phyloP scores from a whole-genome alignment of 1,284 basidiomycete genomes.

The Sporisorium sorghi region DNA sequence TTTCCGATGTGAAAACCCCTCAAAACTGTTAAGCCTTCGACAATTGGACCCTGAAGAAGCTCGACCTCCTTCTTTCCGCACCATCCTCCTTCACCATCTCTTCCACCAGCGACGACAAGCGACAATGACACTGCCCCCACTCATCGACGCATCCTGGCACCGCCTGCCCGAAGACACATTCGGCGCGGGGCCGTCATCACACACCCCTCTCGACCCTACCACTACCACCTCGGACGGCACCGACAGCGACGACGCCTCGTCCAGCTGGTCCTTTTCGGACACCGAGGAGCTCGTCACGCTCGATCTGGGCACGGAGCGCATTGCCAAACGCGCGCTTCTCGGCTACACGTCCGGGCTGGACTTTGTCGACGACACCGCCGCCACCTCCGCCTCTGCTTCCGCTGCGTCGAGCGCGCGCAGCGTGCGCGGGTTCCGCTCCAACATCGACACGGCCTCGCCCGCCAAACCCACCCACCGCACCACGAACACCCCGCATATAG shows the following conservation, averaged over 20 bases:
- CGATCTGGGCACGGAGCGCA: constrained; percentile 33
- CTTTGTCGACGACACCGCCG: not conserved
- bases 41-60: constrained; percentile 4
- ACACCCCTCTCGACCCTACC: constrained; percentile 21
- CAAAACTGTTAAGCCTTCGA: constrained; percentile 7
- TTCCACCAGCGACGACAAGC: not conserved
- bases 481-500: constrained; percentile 12
- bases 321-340: constrained; percentile 30
- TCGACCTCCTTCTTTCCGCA: not conserved
- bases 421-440: constrained; percentile 5
- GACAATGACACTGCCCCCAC: constrained; percentile 11
- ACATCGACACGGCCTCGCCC: not conserved
- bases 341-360: constrained; percentile 24
- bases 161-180: constrained; percentile 29
- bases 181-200: constrained; percentile 1
- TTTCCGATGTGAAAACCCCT: no score
- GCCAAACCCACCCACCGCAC: not conserved
- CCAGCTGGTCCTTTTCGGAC: constrained; percentile 42
- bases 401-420: constrained; percentile 9
- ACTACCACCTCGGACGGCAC: not conserved
- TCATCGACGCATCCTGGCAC: constrained; percentile 35
- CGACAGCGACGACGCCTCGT: constrained; percentile 17
- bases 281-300: constrained; percentile 35
- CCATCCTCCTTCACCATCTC: not conserved
- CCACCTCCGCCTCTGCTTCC: not conserved